phyloP scores from a whole-genome alignment of 2,329 filamentous ascomycete species.

The Neonectria coccinea region DNA sequence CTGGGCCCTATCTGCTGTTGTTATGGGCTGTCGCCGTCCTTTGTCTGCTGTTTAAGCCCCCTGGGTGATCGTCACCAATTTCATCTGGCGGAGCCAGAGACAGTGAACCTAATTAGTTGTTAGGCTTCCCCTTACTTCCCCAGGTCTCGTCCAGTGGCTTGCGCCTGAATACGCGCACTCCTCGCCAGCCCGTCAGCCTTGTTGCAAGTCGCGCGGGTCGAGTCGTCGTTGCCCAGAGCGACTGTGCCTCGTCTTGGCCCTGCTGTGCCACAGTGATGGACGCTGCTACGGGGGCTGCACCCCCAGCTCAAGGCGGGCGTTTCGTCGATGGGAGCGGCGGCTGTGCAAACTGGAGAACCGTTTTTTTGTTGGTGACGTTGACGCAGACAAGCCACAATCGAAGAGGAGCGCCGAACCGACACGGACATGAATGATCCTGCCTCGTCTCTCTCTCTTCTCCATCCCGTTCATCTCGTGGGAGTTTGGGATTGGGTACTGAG shows the following conservation, averaged over 20 bases:
- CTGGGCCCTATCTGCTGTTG: slow-evolving; percentile 5
- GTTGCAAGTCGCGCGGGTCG: slow-evolving; percentile 18
- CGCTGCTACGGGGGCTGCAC: slow-evolving; percentile 24
- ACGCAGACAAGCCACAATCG: slow-evolving; percentile 37
- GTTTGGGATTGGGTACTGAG: slow-evolving; percentile 27
- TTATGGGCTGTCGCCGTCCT: slow-evolving; percentile 17
- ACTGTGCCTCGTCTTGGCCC: not conserved
- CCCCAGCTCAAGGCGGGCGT: slow-evolving; percentile 22
- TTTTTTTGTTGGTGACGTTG: slow-evolving; percentile 44
- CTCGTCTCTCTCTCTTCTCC: not conserved
- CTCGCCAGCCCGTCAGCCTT: slow-evolving; percentile 12
- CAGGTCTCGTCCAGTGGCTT: slow-evolving; percentile 16
- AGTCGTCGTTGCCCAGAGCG: not conserved
- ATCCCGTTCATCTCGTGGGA: slow-evolving; percentile 11
- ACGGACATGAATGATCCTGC: slow-evolving; percentile 18
- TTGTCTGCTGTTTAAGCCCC: slow-evolving; percentile 20
- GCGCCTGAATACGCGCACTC: slow-evolving; percentile 4
- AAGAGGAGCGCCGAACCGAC: slow-evolving; percentile 29
- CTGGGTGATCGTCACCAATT: slow-evolving; percentile 23
- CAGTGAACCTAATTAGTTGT: slow-evolving; percentile 2
- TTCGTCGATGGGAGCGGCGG: slow-evolving; percentile 16
- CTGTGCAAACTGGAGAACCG: slow-evolving; percentile 30
- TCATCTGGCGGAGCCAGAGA: slow-evolving; percentile 12
- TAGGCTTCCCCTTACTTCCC: slow-evolving; percentile 20
- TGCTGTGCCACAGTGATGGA: slow-evolving; percentile 41